Base-by-base conservation (phyloP, 805 yeast genomes). In the Starmera pachycereana region DNA sequence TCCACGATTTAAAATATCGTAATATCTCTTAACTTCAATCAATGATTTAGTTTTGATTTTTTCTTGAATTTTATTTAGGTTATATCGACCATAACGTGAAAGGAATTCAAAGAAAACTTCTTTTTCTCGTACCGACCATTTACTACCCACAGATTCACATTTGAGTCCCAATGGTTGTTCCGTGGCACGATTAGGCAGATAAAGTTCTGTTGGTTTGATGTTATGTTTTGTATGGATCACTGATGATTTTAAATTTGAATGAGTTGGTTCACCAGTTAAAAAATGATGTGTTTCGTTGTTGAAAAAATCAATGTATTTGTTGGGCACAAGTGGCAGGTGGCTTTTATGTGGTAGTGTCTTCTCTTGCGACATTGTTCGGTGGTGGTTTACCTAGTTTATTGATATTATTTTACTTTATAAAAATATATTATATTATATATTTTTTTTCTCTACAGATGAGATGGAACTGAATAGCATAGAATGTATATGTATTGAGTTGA, bases 121-220 rank as follows among this genome's bases (percentile, higher is more conserved):
- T 46, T 78, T 77, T 40, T 78, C 83, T 1, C 42, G 40, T 1
- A 50, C 41, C 2, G 65, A 51, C 84, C 84, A 77, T 14, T 44
- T 37, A 6, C 62, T 50, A 0, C 74, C 73, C 14, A 45, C 58
- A 48, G 36, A 22, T 22, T 22, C 27, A 6, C 27, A 22, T 22
- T 22, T 22, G 27, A 22, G 27, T 7, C 27, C 27, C 6, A 22
- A 22, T 22, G 27, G 27, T 22, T 22, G 27, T 22, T 22, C 27
- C 2, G 27, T 22, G 27, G 9, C 27, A 22, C 27, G 27, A 22
- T 22, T 22, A 6, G 27, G 27, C 3, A 22, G 27, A 8, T 22
- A 22, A 7, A 22, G 9, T 7, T 22, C 27, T 7, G 27, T 22
- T 22, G 27, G 27, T 22, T 22, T 22, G 27, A 22, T 22, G 27